Base-by-base conservation (phyloP, 306 rosid genomes). In the Astragalus glycyphyllos region DNA sequence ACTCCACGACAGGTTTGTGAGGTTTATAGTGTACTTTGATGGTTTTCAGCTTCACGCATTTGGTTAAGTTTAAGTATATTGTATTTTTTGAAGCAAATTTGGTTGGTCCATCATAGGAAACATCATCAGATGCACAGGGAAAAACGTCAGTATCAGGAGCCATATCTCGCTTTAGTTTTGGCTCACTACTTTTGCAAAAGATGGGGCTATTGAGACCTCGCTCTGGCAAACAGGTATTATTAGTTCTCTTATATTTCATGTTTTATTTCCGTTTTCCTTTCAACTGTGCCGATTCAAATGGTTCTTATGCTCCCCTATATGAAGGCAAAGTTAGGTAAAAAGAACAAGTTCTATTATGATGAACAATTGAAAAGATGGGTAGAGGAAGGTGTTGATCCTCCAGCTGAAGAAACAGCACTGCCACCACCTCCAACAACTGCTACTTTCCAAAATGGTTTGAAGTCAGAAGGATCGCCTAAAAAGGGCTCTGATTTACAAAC, bases 301-400 rank as follows among this genome's bases (percentile, higher is more conserved):
- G 68, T 68, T 51, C 50, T 26, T 67, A 46, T 59, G 69, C 32
- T 76, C 41, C 62, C 29, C 57, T 71, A 40, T 45, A 51, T 76
- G 80, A 74, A 92, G 98, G 98, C 98, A 47, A 92, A 92, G 72
- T 82, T 92, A 84, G 98, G 98, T 49, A 96, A 88, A 49, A 79
- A 58, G 71, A 92, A 92, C 76, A 92, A 92, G 81, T 92, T 92
- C 76, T 90, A 90, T 77, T 92, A 92, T 71, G 93, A 92, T 61
- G 96, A 92, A 72, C 84, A 90, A 42, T 84, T 88, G 64, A 92
- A 92, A 83, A 85, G 98, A 84, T 90, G 98, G 98, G 91, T 92
- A 13, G 97, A 90, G 79, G 90, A 90, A 83, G 97, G 98, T 57
- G 96, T 2, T n/a, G 89, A 71, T 70, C 79, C 79, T 77, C 91